Conservation (phyloP, 148 eudicot genomes). For the Nepenthes gracilis region DNA sequence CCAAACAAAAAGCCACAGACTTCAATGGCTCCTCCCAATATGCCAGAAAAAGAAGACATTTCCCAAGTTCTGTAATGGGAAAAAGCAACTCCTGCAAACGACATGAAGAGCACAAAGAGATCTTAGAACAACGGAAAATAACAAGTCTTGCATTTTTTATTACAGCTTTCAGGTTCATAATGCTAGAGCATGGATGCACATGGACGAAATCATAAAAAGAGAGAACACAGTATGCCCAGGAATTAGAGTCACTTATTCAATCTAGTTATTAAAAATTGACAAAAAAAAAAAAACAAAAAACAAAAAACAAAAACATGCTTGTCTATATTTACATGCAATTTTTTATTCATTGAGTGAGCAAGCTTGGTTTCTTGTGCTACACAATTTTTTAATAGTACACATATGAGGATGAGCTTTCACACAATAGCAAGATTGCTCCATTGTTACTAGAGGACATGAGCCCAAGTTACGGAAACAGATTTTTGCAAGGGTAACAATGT, state of each 20-base stretch:
- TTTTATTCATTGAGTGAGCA: too few relatives aligned
- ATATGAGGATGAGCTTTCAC: neutral
- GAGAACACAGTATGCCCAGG: too few relatives aligned
- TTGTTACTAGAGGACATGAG: neutral
- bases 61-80: conserved; percentile 46
- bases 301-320: too few relatives aligned
- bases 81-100: conserved; percentile 66
- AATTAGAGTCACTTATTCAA: too few relatives aligned
- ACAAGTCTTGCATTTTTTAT: neutral
- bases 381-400: too few relatives aligned
- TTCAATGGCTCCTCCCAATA: conserved; percentile 77
- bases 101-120: neutral
- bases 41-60: conserved; percentile 37
- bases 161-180: neutral
- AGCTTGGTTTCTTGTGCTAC: too few relatives aligned
- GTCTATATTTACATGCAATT: too few relatives aligned
- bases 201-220: too few relatives aligned
- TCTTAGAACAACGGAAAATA: conserved; percentile 1
- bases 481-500: neutral
- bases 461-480: neutral
- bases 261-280: too few relatives aligned
- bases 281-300: too few relatives aligned
- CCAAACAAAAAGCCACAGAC: conserved; percentile 54
- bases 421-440: neutral
- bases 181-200: too few relatives aligned